Evolutionary conservation across 495 filamentous ascomycete genomes (phyloP), one percentile per base, ranked within the genome.

Genomic region (Lepidopterella palustris): DNA sequence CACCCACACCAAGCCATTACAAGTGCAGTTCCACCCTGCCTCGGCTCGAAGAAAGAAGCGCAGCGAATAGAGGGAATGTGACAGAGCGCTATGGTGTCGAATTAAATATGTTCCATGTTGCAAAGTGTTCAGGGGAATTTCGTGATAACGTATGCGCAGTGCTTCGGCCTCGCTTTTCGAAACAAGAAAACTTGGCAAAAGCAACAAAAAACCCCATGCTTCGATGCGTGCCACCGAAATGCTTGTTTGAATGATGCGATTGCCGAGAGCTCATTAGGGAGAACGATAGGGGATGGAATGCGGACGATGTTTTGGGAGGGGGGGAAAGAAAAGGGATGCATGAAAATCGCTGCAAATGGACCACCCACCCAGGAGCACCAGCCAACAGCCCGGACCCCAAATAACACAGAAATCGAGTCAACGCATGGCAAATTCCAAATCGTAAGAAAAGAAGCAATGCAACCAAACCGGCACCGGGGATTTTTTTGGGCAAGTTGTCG

Each of bases 321-420:
- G 26, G 9, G 24, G 18, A 23, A 26, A 27, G 24, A 25, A 21
- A 49, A 50, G 3, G 26, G 18, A 25, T 25, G 47, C 15, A 13
- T 50, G 47, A 27, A 50, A 25, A 50, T 50, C 47, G 47, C 47
- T 50, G 47, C 47, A 50, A 25, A 25, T 50, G 24, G 23, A 50
- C 47, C 47, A 25, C 47, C 47, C 47, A 50, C 47, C 47, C 47
- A 50, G 20, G 10, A 0, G 47, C 47, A 50, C 47, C 47, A 15
- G 47, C 47, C 47, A 50, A 15, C 25, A 42, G 13, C 47, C 23
- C 47, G 47, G 26, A 26, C 8, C 20, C 47, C 23, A 3, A 24
- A 24, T 42, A 27, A 27, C 18, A 24, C 21, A 27, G 23, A 25
- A 25, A 24, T 24, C 20, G 47, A 24, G 18, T 18, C 2, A 25